phyloP scores from a whole-genome alignment of 179 eudicot genomes.

The Amaranthus tricolor region DNA sequence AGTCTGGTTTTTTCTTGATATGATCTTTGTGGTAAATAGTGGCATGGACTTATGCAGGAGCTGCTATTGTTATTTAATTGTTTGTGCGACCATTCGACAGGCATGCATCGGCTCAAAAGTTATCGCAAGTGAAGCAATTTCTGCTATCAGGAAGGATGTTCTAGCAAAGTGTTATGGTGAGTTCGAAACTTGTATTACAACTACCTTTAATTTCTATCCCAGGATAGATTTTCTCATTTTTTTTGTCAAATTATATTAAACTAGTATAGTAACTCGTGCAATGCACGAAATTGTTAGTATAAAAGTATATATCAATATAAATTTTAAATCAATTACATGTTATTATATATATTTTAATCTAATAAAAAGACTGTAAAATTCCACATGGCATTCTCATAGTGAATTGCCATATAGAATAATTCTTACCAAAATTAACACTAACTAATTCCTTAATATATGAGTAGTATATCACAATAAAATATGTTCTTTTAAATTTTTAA shows the following conservation, averaged over 20 bases:
- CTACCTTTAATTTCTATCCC: not conserved
- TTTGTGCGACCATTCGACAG: slow-evolving; percentile 40
- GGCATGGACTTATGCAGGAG: not conserved
- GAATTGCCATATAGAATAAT: too few relatives aligned
- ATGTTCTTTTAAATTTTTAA: too few relatives aligned
- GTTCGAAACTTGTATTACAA: slow-evolving; percentile 14
- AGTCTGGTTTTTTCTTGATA: not conserved
- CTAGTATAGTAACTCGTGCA: too few relatives aligned
- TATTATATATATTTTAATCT: too few relatives aligned
- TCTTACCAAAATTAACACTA: too few relatives aligned
- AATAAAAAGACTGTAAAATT: too few relatives aligned
- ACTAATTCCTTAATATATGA: too few relatives aligned
- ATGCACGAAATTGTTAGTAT: too few relatives aligned
- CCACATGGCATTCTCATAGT: too few relatives aligned
- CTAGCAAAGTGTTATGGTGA: slow-evolving; percentile 94
- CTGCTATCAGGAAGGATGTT: slow-evolving; percentile 95
- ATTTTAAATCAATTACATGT: too few relatives aligned
- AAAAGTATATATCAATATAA: too few relatives aligned
- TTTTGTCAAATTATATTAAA: not conserved
- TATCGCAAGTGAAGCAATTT: slow-evolving; percentile 90
- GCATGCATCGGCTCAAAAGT: slow-evolving; percentile 94
- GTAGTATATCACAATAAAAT: too few relatives aligned
- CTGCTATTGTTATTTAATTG: not conserved
- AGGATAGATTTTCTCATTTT: not conserved
- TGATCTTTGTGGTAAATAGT: not conserved